These are phyloP conservation scores for Carallia brachiata DNA, from an alignment of 345 rosid species.

Conservation along the genomic window DNA sequence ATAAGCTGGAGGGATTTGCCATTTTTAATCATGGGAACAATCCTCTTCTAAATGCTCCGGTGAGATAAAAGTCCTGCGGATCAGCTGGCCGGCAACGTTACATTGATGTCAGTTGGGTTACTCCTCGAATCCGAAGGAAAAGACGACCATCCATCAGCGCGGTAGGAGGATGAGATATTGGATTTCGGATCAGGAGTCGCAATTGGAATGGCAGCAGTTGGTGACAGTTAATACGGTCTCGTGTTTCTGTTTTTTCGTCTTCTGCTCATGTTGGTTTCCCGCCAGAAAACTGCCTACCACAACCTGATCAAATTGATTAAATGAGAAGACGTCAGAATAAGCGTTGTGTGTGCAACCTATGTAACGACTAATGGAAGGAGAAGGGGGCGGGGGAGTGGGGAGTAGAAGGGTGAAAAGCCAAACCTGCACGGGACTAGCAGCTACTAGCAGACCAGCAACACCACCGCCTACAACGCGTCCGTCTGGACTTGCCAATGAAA, in stretches of 20 bases:
- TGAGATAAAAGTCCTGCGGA: background rate
- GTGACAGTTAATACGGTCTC: conserved; percentile 40
- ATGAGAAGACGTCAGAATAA: background rate
- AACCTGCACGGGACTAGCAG: conserved; percentile 93
- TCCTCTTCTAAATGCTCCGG: background rate
- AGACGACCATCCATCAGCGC: conserved; percentile 57
- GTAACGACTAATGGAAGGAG: background rate
- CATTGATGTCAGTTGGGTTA: conserved; percentile 71
- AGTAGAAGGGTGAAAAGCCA: background rate
- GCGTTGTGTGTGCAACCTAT: background rate
- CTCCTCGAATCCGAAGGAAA: conserved; percentile 51
- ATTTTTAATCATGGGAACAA: background rate
- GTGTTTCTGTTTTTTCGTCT: conserved; percentile 64
- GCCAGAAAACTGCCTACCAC: conserved; percentile 86
- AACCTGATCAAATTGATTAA: conserved; percentile 45
- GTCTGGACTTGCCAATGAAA: conserved; percentile 85
- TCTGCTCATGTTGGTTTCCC: conserved; percentile 64
- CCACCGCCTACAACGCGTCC: conserved; percentile 96
- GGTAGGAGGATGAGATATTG: conserved; percentile 35
- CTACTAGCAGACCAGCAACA: conserved; percentile 86
- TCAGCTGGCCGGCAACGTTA: conserved; percentile 50
- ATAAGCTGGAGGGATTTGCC: conserved; percentile 6
- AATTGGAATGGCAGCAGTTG: conserved; percentile 36
- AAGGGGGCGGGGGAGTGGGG: background rate
- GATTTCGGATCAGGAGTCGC: conserved; percentile 36